These are phyloP conservation scores for Alternaria arborescens DNA, from an alignment of 2,329 filamentous ascomycete genomes.

Conservation along the genomic window DNA sequence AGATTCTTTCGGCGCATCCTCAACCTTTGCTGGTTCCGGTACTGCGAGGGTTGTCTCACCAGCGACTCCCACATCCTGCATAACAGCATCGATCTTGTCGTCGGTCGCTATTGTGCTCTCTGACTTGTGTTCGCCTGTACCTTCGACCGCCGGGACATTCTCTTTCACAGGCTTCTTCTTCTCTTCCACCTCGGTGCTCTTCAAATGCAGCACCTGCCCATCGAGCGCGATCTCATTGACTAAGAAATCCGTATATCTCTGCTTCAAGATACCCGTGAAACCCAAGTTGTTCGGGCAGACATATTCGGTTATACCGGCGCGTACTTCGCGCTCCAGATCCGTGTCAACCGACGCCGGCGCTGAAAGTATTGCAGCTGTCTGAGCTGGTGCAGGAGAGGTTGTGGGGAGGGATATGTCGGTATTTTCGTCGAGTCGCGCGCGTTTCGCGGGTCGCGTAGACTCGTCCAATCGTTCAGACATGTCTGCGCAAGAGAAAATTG, in stretches of 20 bases:
- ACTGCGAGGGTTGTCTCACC: conserved; percentile 26
- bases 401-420: conserved; percentile 17
- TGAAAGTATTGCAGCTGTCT: conserved; percentile 3
- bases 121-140: conserved; percentile 15
- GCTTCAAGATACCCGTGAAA: conserved; percentile 73
- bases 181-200: conserved; percentile 51
- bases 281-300: conserved; percentile 65
- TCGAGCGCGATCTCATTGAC: conserved; percentile 86
- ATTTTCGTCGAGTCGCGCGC: conserved; percentile 42
- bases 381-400: conserved; percentile 1
- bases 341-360: conserved; percentile 29
- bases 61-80: conserved; percentile 20
- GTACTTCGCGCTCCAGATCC: conserved; percentile 53
- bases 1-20: conserved; percentile 9
- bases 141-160: conserved; percentile 19
- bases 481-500: background rate
- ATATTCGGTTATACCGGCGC: conserved; percentile 70
- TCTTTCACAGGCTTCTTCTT: conserved; percentile 30
- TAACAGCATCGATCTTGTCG: conserved; percentile 32
- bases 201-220: conserved; percentile 78
- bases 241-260: conserved; percentile 87
- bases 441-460: conserved; percentile 41
- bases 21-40: background rate
- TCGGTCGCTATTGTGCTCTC: conserved; percentile 30
- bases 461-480: conserved; percentile 30